Conservation (phyloP, 2,329 filamentous ascomycete genomes). For the Neonectria sp. region DNA sequence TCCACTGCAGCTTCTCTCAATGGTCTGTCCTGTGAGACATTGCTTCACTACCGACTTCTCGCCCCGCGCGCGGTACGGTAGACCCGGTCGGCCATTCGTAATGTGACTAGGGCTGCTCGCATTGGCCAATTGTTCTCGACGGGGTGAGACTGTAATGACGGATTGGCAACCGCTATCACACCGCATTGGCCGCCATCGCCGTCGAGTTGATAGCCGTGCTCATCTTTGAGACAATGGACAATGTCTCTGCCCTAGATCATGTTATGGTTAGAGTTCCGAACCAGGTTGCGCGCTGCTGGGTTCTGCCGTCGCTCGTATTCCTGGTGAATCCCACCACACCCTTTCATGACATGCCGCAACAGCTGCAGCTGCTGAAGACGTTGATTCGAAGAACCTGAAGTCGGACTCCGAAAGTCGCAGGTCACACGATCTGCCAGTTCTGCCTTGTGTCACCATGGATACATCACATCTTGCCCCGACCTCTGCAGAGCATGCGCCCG, state of each 20-base stretch:
- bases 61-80: constrained; percentile 18
- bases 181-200: constrained; percentile 27
- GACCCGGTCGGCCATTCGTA: constrained; percentile 11
- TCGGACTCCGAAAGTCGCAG: not conserved
- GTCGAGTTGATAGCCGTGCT: constrained; percentile 10
- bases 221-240: constrained; percentile 33
- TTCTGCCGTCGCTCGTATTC: not conserved
- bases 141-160: constrained; percentile 37
- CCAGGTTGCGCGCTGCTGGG: not conserved
- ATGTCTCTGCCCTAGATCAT: constrained; percentile 1
- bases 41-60: constrained; percentile 27
- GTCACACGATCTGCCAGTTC: constrained; percentile 2
- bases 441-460: constrained; percentile 42
- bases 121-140: constrained; percentile 28
- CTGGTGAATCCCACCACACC: not conserved
- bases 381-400: constrained; percentile 14
- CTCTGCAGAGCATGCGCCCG: constrained; percentile 30
- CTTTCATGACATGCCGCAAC: constrained; percentile 9
- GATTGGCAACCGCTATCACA: constrained; percentile 21
- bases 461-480: constrained; percentile 42
- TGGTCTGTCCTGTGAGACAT: constrained; percentile 39
- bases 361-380: constrained; percentile 14
- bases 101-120: constrained; percentile 10
- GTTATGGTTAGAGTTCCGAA: not conserved
- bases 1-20: constrained; percentile 26